Conservation (phyloP, 75 land plant genomes). For the Cupressus sempervirens region DNA sequence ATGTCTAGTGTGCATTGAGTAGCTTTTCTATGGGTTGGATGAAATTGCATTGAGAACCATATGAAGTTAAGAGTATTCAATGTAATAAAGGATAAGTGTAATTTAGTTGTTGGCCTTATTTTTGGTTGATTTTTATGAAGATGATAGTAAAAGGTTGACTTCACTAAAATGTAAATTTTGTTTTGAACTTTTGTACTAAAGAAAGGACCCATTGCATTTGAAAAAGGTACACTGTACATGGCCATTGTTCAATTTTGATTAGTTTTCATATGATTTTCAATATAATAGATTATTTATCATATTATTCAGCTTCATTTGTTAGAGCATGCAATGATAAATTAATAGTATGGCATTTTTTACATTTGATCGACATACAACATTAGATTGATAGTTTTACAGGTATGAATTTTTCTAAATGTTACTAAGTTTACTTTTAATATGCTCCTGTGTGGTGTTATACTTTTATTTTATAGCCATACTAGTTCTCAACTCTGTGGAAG, state of each 20-base stretch:
- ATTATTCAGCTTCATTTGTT: neutral
- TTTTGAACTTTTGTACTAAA: slow-evolving; percentile 3
- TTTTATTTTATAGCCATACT: too few species aligned
- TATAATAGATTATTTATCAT: neutral
- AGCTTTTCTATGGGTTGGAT: neutral
- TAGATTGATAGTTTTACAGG: slow-evolving; percentile 18
- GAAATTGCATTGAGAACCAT: neutral
- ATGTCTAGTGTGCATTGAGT: neutral
- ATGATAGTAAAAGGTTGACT: slow-evolving; percentile 11
- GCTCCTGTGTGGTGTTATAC: too few species aligned
- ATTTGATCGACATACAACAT: slow-evolving; percentile 1
- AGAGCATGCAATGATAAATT: neutral
- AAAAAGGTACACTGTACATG: slow-evolving; percentile 8
- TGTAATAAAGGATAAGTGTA: neutral
- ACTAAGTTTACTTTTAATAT: too few species aligned
- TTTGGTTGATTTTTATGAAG: slow-evolving; percentile 5
- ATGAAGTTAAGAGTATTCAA: neutral
- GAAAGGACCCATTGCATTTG: slow-evolving; percentile 2
- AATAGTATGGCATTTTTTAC: neutral
- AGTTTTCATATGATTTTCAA: neutral
- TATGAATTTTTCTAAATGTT: too few species aligned
- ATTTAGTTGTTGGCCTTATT: neutral
- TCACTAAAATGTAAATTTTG: slow-evolving; percentile 4
- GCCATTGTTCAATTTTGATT: slow-evolving; percentile 3
- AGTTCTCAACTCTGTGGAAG: too few species aligned